Base-by-base conservation (phyloP, 176 grass and related monocot species). In the Carex myosuroides region DNA sequence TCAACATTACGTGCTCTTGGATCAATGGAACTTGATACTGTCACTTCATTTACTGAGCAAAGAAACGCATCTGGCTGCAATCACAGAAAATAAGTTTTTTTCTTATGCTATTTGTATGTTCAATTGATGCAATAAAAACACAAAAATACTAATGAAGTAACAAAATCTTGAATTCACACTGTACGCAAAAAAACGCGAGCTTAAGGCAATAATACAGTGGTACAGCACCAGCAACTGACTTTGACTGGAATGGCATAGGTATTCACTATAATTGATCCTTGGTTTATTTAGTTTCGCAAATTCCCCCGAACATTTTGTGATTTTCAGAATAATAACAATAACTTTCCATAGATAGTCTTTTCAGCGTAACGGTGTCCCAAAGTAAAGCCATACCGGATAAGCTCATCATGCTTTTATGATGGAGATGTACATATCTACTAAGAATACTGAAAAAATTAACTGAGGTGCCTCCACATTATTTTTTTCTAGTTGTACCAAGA, bases 41-140 rank as follows among this genome's bases (percentile, higher is more conserved):
- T 89, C 18, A 99, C 96, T 67, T 99, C 96, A 87, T 93, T 95
- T 17, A 93, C 66, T 8, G 88, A 95, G 84, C 93, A 95, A 53
- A 99, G 91, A 89, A 93, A 93, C 66, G 91, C 86, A 82, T 95
- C 89, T 79, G 88, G 77, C 96, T 98, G 72, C 60, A 93, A 41
- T 30, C 81, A 64, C 70, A 86, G 81, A 79, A 55, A 33, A 39
- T 5, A 53, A 56, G 78, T 70, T 78, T 5, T 29, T 1, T 18
- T 55, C 13, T 53, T 76, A 32, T 55, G 5, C 50, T 17, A 78
- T 32, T 56, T 57, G 24, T 78, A 26, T 57, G 6, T 80, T 87
- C 21, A 37, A 81, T 78, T 67, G 35, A 32, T 87, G 22, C 29
- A 44, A 42, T 86, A 66, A 46, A 35, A 86, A 63, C 50, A 53